Evolutionary conservation across 331 rosid genomes (phyloP).

Genomic region (Quercus tomentella): DNA sequence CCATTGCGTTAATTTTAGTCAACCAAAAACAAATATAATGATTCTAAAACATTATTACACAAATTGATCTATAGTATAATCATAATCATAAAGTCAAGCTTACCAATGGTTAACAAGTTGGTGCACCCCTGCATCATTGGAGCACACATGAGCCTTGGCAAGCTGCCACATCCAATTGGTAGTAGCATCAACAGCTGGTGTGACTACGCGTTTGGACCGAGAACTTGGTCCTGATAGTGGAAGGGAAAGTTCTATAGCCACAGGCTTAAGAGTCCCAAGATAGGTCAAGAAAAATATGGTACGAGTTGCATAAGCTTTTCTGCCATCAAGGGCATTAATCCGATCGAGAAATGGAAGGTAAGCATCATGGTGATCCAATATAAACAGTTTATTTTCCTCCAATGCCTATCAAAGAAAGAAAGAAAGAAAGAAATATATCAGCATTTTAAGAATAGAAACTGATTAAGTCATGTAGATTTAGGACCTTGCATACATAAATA

Average conservation of each 20-base stretch:
- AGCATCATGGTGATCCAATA: slow-evolving; percentile 76
- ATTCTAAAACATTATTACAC: background rate
- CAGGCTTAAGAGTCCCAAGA: slow-evolving; percentile 67
- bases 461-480: background rate
- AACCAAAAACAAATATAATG: background rate
- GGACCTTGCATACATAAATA: too few relatives aligned
- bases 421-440: background rate
- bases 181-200: slow-evolving; percentile 75
- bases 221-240: slow-evolving; percentile 61
- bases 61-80: background rate
- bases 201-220: slow-evolving; percentile 58
- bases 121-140: slow-evolving; percentile 95
- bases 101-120: slow-evolving; percentile 97
- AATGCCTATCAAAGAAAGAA: slow-evolving; percentile 47
- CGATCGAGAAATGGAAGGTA: slow-evolving; percentile 81
- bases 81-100: background rate
- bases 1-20: background rate
- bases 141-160: slow-evolving; percentile 86
- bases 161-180: slow-evolving; percentile 86
- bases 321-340: slow-evolving; percentile 79
- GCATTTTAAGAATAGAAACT: background rate
- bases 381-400: slow-evolving; percentile 62
- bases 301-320: slow-evolving; percentile 89
- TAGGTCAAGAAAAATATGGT: slow-evolving; percentile 64
- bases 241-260: slow-evolving; percentile 89